Percentiles rank a stretch among this genome's conserved stretches.
Evolutionary conservation across 1,139 yeast species (phyloP).

Genomic region (Kurtzmaniella quercitrusa): DNA sequence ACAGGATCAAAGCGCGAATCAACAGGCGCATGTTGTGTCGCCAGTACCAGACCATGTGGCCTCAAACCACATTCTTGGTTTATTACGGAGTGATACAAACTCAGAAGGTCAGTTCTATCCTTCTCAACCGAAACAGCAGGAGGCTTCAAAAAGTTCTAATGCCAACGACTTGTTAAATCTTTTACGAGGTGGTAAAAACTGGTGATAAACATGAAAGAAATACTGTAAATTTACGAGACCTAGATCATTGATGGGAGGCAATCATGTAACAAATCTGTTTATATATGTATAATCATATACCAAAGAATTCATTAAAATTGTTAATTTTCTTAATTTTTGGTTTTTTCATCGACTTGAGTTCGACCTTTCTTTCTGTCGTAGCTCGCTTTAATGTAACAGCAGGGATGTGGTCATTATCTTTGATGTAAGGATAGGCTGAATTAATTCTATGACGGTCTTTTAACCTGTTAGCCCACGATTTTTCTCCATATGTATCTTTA

Average conservation of each 20-base stretch:
- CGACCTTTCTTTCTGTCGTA: constrained; percentile 1
- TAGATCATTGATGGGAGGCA: too few species aligned
- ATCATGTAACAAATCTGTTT: neutral
- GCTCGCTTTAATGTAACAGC: constrained; percentile 1
- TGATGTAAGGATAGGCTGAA: neutral
- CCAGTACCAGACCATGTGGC: neutral
- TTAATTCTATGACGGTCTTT: neutral
- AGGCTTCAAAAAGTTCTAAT: neutral
- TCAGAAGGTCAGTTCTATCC: neutral
- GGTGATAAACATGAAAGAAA: neutral
- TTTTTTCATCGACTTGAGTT: constrained; percentile 3
- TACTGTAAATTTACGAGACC: too few species aligned
- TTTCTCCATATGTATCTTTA: neutral
- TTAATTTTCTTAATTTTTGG: neutral
- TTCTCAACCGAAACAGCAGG: neutral
- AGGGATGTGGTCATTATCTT: neutral
- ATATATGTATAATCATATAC: neutral
- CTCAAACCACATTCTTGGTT: constrained; percentile 1
- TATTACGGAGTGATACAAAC: neutral
- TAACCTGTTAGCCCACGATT: neutral
- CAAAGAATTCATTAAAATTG: neutral
- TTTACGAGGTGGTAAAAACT: constrained; percentile 12
- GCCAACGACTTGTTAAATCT: constrained; percentile 13
- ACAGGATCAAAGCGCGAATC: neutral
- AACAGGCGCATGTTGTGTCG: neutral